phyloP scores from a whole-genome alignment of 2,329 filamentous ascomycete species.

The Fusarium sp. region DNA sequence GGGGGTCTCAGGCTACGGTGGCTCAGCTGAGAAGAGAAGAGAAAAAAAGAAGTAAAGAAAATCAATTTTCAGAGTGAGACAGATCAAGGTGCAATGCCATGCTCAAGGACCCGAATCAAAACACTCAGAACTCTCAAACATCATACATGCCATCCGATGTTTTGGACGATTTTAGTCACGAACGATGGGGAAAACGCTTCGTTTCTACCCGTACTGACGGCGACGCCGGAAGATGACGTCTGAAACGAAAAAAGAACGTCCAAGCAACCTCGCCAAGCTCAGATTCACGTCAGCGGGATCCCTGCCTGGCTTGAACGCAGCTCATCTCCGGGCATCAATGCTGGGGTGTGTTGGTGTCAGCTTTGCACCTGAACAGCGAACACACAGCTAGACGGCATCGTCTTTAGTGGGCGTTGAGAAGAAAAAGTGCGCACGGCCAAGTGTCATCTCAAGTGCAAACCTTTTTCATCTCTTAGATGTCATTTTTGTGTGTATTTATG shows the following conservation, averaged over 20 bases:
- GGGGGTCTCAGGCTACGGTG: slow-evolving; percentile 8
- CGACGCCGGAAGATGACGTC: slow-evolving; percentile 47
- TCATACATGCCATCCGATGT: slow-evolving; percentile 1
- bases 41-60: not conserved
- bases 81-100: not conserved
- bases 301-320: slow-evolving; percentile 41
- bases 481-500: slow-evolving; percentile 16
- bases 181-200: not conserved
- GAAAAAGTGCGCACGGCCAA: slow-evolving; percentile 1
- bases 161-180: not conserved
- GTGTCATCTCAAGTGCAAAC: not conserved
- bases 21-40: slow-evolving; percentile 23
- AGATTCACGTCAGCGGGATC: slow-evolving; percentile 48
- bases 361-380: slow-evolving; percentile 12
- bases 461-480: not conserved
- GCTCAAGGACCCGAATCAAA: not conserved
- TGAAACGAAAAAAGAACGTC: slow-evolving; percentile 40
- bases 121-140: not conserved
- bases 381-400: not conserved
- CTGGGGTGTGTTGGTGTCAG: slow-evolving; percentile 14
- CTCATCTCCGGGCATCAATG: slow-evolving; percentile 49
- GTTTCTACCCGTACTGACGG: slow-evolving; percentile 38
- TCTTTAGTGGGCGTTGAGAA: not conserved
- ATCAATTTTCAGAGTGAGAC: not conserved
- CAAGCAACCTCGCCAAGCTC: slow-evolving; percentile 44